phyloP scores from a whole-genome alignment of 2,329 filamentous ascomycete genomes.

The Ilyonectria destructans region DNA sequence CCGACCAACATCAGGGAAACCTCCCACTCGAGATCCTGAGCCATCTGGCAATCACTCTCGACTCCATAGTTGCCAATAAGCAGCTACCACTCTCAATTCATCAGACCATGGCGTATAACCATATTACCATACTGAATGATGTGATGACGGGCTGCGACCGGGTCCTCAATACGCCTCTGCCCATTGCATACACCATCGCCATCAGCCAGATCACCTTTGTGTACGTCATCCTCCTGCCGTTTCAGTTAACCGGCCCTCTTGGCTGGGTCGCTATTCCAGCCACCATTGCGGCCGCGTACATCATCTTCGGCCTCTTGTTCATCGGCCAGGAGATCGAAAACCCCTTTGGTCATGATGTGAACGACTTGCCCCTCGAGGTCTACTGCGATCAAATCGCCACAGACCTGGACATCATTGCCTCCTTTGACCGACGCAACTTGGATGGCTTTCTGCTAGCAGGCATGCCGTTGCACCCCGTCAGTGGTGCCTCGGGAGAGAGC shows the following conservation, averaged over 20 bases:
- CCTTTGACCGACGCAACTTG: slow-evolving; percentile 54
- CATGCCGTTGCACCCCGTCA: slow-evolving; percentile 70
- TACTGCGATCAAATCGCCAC: slow-evolving; percentile 82
- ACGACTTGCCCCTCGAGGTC: slow-evolving; percentile 81
- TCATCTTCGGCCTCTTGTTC: slow-evolving; percentile 80
- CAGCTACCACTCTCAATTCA: slow-evolving; percentile 71
- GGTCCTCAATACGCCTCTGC: slow-evolving; percentile 86
- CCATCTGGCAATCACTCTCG: slow-evolving; percentile 77
- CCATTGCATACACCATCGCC: slow-evolving; percentile 85
- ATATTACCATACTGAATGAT: slow-evolving; percentile 77
- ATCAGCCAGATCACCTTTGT: slow-evolving; percentile 90
- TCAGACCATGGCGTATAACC: slow-evolving; percentile 72
- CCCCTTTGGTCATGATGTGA: slow-evolving; percentile 86
- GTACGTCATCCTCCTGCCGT: slow-evolving; percentile 84
- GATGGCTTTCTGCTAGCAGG: slow-evolving; percentile 54
- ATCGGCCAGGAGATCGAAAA: slow-evolving; percentile 89
- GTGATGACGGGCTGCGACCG: slow-evolving; percentile 81
- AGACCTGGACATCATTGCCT: slow-evolving; percentile 83
- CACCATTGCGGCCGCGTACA: slow-evolving; percentile 80
- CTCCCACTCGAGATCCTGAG: slow-evolving; percentile 84
- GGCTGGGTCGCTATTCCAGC: slow-evolving; percentile 84
- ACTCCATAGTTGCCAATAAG: slow-evolving; percentile 70
- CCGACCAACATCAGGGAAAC: slow-evolving; percentile 81
- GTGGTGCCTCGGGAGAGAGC: slow-evolving; percentile 51
- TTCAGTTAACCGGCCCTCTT: slow-evolving; percentile 79